Evolutionary conservation across 805 yeast genomes (phyloP).

Genomic region (Gaillardinia entomophila): DNA sequence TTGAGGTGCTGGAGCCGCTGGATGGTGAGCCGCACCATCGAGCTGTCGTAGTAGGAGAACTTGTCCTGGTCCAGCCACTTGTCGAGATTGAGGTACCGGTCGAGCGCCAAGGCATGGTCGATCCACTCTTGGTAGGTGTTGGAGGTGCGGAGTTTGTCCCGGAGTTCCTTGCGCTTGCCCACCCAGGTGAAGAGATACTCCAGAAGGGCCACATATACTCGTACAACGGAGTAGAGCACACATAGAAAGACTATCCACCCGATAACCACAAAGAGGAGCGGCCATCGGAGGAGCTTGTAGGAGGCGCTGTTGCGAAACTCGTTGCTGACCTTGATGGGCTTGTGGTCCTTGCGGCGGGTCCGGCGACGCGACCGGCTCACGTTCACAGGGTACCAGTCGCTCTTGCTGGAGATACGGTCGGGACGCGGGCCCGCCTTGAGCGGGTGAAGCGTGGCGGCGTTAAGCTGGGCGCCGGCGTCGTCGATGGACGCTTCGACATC

Average conservation of each 20-base stretch:
- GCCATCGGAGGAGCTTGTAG: conserved; percentile 54
- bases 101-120: conserved; percentile 50
- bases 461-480: background rate
- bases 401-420: conserved; percentile 14
- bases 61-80: conserved; percentile 58
- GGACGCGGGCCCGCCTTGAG: conserved; percentile 7
- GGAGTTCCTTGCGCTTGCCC: conserved; percentile 46
- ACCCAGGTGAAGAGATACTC: conserved; percentile 59
- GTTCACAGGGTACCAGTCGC: conserved; percentile 23
- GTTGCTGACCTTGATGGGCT: conserved; percentile 15
- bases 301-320: conserved; percentile 32
- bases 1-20: conserved; percentile 34
- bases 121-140: conserved; percentile 58
- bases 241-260: conserved; percentile 52
- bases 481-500: too few relatives aligned
- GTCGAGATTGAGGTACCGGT: conserved; percentile 51
- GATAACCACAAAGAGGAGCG: conserved; percentile 47
- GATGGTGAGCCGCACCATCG: conserved; percentile 47
- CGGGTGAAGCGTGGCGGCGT: background rate
- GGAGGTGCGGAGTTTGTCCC: conserved; percentile 46
- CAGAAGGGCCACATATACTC: conserved; percentile 57
- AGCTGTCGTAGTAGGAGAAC: conserved; percentile 65
- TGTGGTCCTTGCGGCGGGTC: conserved; percentile 3
- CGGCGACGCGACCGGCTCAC: background rate
- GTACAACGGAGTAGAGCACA: conserved; percentile 42